These are phyloP conservation scores for Grosmannia huntii DNA, from an alignment of 2,329 filamentous ascomycete genomes.

Conservation along the genomic window DNA sequence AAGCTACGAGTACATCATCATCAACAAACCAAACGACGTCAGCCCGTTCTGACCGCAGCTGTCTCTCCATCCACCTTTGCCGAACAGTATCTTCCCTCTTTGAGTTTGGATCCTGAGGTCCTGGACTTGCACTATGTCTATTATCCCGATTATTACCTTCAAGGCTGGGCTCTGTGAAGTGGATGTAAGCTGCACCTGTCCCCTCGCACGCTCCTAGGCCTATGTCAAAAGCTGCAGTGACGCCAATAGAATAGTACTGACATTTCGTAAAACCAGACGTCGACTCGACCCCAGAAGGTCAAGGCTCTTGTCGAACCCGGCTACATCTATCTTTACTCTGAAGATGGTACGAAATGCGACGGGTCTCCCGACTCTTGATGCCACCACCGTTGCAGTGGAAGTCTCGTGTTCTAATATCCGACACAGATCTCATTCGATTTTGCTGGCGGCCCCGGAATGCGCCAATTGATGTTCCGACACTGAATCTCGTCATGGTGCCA, in stretches of 20 bases:
- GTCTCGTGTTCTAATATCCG: background rate
- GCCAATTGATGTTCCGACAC: conserved; percentile 58
- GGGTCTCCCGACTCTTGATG: background rate
- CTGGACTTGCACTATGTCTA: conserved; percentile 50
- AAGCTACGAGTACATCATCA: conserved; percentile 1
- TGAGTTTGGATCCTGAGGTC: background rate
- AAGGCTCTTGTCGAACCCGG: conserved; percentile 61
- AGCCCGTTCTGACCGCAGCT: background rate
- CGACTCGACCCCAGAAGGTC: conserved; percentile 47
- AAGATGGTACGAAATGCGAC: conserved; percentile 52
- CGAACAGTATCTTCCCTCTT: background rate
- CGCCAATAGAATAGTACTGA: background rate
- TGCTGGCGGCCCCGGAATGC: conserved; percentile 82
- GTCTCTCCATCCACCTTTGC: background rate
- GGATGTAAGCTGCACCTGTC: conserved; percentile 46
- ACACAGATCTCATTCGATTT: conserved; percentile 75
- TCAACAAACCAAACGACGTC: background rate
- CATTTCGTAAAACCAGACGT: conserved; percentile 1
- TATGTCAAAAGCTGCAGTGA: background rate
- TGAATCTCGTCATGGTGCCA: conserved; percentile 91
- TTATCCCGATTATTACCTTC: conserved; percentile 81
- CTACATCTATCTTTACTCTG: conserved; percentile 83
- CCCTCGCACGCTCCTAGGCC: background rate
- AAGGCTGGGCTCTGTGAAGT: conserved; percentile 85
- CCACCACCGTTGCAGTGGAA: background rate